Base-by-base conservation (phyloP, 768 basidiomycete genomes). In the Boletus reticulatus region DNA sequence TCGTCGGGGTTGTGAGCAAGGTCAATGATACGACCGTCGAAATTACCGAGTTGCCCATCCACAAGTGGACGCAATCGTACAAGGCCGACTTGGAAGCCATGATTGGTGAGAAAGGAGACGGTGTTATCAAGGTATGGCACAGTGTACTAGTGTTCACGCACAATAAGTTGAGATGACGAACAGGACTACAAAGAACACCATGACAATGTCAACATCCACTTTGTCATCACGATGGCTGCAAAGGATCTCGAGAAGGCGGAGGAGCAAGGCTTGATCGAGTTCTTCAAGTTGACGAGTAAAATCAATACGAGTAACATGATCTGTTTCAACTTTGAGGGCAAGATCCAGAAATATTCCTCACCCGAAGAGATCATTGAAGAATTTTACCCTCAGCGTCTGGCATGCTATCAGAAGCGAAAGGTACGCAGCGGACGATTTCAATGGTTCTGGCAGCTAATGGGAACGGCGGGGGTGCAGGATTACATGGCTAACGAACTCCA, bases 121-220 rank as follows among this genome's bases (percentile, higher is more conserved):
- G 89, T 4, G 69, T 81, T 19, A 80, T 97, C 75, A 97, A 96
- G 82, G 95, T 85, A 58, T 32, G 20, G 53, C 37, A 37, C 6
- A 12, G 5, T 53, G 29, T n/a, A 60, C 31, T 37, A 20, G n/a
- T n/a, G 47, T 43, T 8, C 5, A 13, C 4, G 27, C 31, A 14
- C 31, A 5, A 1, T 3, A 29, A 5, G 24, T 43, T 56, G 37
- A 10, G 24, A 38, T 12, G 48, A 27, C 47, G 31, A 42, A 41
- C 63, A 98, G 96, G 95, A 98, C 68, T 99, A 94, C 76, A 93
- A 92, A 73, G 97, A 98, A 68, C 88, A 98, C 67, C 94, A 97
- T 64, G 94, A 94, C 66, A 96, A 94, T 57, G 79, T 85, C 60
- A 89, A 93, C 52, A 85, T 99, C 13, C 92, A 95, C 71, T 98